These are phyloP conservation scores for Leucoagaricus sp. DNA, from an alignment of 1,284 basidiomycete species.

Conservation along the genomic window DNA sequence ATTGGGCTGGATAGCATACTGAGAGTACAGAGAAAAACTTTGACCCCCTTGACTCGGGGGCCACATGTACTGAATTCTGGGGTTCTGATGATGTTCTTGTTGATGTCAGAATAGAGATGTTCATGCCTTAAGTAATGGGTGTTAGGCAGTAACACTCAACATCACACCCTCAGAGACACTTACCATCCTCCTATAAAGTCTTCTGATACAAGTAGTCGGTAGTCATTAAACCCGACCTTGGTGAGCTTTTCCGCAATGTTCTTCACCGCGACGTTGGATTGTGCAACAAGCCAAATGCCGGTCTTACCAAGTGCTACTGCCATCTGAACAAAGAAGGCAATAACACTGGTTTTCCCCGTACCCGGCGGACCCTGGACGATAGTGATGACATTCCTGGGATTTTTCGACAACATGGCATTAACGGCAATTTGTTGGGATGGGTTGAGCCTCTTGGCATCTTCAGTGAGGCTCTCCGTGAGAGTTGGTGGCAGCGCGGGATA, in stretches of 20 bases:
- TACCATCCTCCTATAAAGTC: constrained; percentile 67
- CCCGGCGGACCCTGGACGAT: constrained; percentile 63
- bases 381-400: constrained; percentile 44
- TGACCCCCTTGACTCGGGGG: constrained; percentile 32
- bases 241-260: constrained; percentile 67
- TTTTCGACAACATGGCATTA: constrained; percentile 48
- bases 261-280: constrained; percentile 66
- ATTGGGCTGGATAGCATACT: constrained; percentile 61
- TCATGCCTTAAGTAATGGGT: too few relatives aligned
- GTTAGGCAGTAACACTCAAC: too few relatives aligned
- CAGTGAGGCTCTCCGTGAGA: constrained; percentile 6
- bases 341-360: constrained; percentile 65
- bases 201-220: constrained; percentile 56
- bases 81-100: constrained; percentile 51
- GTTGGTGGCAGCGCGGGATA: background rate
- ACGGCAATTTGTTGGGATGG: constrained; percentile 55
- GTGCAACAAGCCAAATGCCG: constrained; percentile 73
- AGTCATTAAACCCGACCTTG: constrained; percentile 44
- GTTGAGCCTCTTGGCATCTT: constrained; percentile 41
- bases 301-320: constrained; percentile 31
- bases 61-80: constrained; percentile 36
- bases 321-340: constrained; percentile 56
- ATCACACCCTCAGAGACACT: too few relatives aligned
- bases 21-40: constrained; percentile 70
- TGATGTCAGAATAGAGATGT: constrained; percentile 56